These are phyloP conservation scores for Xylaria sp. DNA, from an alignment of 2,329 filamentous ascomycete species.

Conservation along the genomic window DNA sequence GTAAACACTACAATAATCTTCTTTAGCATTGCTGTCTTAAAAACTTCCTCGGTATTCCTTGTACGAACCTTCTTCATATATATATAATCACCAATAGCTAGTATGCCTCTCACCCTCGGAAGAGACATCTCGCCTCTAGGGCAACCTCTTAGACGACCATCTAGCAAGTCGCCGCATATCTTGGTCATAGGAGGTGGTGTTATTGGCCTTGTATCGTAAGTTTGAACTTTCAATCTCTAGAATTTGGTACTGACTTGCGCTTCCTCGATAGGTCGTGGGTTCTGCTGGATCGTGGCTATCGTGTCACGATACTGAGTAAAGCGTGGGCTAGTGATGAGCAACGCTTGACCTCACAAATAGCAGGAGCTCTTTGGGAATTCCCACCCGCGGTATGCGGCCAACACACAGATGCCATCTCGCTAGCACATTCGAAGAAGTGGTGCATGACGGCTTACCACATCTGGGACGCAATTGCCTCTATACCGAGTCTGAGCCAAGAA, in stretches of 20 bases:
- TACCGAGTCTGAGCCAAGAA: constrained; percentile 47
- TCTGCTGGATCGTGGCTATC: constrained; percentile 57
- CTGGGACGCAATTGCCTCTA: constrained; percentile 54
- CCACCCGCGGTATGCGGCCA: constrained; percentile 58
- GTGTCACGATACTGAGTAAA: constrained; percentile 57
- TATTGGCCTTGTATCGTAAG: constrained; percentile 49
- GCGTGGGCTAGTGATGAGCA: constrained; percentile 54
- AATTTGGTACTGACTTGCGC: constrained; percentile 26
- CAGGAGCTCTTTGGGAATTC: constrained; percentile 60
- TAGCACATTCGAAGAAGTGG: constrained; percentile 56
- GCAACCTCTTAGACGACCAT: constrained; percentile 45
- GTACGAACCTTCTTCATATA: constrained; percentile 3
- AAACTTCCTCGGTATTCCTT: neutral
- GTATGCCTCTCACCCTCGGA: constrained; percentile 50
- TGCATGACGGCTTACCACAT: constrained; percentile 56
- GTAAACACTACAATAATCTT: constrained; percentile 11
- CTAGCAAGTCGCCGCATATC: constrained; percentile 47
- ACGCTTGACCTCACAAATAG: constrained; percentile 59
- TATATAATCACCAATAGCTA: constrained; percentile 6
- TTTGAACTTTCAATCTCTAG: constrained; percentile 28
- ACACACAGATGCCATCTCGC: constrained; percentile 55
- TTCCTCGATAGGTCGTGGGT: constrained; percentile 52
- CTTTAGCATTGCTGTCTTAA: constrained; percentile 4
- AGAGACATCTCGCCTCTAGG: constrained; percentile 49
- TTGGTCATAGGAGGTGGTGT: constrained; percentile 50